Evolutionary conservation across 1,284 basidiomycete species (phyloP), one percentile per base, ranked within the genome.

Genomic region (Acaromyces ingoldii): DNA sequence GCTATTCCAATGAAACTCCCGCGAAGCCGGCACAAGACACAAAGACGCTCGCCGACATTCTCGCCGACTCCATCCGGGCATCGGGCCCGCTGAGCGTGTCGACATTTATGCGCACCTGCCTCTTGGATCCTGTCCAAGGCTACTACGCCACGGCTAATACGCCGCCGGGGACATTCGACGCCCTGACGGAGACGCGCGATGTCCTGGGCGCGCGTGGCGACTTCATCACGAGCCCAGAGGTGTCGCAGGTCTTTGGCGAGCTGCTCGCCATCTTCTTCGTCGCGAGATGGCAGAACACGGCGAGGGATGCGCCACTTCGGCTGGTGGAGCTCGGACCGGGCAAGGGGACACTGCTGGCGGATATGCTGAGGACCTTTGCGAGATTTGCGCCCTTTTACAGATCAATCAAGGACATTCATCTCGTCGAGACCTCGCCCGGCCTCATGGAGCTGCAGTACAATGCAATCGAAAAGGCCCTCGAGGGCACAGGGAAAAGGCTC

Each of bases 211-310:
- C 83, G 0, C 80, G 81, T 30, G 95, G 95, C 2, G 95, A 99
- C 78, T 99, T 98, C 69, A 87, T 90, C 34, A 99, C 95, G 1
- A 91, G 87, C 60, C 95, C 95, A 1, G 95, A 99, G 74, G 96
- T 99, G 50, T 89, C 85, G 64, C 92, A 97, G 75, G 84, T 91
- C 0, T 98, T 98, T 76, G 95, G 95, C 58, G 93, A 99, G 30
- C 49, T 69, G 7, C 51, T 65, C 3, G 63, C 68, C 19, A 60
- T 72, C 48, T 97, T 91, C 89, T 80, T 91, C 47, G 75, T 93
- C 31, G 85, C 84, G 0, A 85, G 87, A 62, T 95, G 89, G 85
- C 78, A 83, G 64, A 77, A 78, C 4, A 31, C 30, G 0, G 81
- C 89, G 11, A n/a, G 19, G 4, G 17, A 13, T 4, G 25, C 17